Conservation (phyloP, 371 early-diverging fungal species). For the Lichtheimia corymbifera region DNA sequence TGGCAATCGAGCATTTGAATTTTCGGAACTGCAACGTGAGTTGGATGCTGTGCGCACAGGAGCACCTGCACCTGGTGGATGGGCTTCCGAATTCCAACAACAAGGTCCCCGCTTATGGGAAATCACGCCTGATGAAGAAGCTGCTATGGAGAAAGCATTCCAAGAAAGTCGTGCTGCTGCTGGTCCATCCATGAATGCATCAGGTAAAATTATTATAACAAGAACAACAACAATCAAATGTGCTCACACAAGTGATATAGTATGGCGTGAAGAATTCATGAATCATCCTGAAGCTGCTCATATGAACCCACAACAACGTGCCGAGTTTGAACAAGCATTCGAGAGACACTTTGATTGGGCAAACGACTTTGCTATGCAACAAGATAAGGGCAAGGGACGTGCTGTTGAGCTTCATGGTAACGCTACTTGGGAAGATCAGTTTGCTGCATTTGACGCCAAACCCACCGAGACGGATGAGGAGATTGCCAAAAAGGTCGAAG, state of each 20-base stretch:
- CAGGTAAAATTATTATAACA: conserved; percentile 24
- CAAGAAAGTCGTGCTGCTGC: conserved; percentile 45
- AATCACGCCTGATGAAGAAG: conserved; percentile 58
- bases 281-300: conserved; percentile 50
- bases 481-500: conserved; percentile 48
- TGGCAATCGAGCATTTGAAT: conserved; percentile 44
- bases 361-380: conserved; percentile 52
- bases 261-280: conserved; percentile 66
- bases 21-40: conserved; percentile 55
- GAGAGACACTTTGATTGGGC: conserved; percentile 71
- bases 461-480: conserved; percentile 51
- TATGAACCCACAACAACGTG: conserved; percentile 47
- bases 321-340: conserved; percentile 66
- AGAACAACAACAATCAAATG: too few species aligned
- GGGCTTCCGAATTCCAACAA: conserved; percentile 59
- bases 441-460: conserved; percentile 53
- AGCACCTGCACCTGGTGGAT: conserved; percentile 29
- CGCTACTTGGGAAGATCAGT: conserved; percentile 72
- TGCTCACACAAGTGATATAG: conserved; percentile 16
- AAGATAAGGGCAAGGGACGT: conserved; percentile 55
- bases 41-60: conserved; percentile 50
- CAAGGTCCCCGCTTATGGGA: conserved; percentile 57
- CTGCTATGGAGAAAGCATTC: conserved; percentile 63
- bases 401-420: conserved; percentile 36
- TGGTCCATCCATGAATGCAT: conserved; percentile 29